Conservation (phyloP, 768 basidiomycete genomes). For the Collybia sp. region DNA sequence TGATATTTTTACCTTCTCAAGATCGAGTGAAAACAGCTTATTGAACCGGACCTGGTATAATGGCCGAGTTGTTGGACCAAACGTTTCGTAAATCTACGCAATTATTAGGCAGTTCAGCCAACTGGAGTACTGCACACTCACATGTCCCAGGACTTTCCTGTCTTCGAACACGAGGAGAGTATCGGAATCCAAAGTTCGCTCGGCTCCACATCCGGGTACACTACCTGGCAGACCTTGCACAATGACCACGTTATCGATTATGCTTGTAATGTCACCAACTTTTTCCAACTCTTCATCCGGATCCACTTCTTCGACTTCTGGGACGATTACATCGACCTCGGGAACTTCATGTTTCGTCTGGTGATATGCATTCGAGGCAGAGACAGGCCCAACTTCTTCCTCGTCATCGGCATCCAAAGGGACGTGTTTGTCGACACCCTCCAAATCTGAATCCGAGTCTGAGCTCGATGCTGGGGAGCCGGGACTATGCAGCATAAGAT, state of each 20-base stretch:
- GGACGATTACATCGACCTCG: conserved; percentile 55
- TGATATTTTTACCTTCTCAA: conserved; percentile 45
- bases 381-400: conserved; percentile 39
- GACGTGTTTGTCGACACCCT: conserved; percentile 12
- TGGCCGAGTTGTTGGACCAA: conserved; percentile 88
- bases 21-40: conserved; percentile 55
- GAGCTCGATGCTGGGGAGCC: conserved; percentile 31
- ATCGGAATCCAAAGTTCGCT: conserved; percentile 78
- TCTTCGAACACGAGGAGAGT: conserved; percentile 90
- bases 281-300: conserved; percentile 63
- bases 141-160: conserved; percentile 85
- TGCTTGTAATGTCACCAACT: conserved; percentile 74
- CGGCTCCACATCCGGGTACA: conserved; percentile 39
- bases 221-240: conserved; percentile 56
- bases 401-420: conserved; percentile 42
- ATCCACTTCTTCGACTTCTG: conserved; percentile 59
- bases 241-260: conserved; percentile 70
- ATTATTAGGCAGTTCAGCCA: conserved; percentile 1
- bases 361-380: conserved; percentile 38
- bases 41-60: conserved; percentile 87
- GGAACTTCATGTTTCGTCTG: conserved; percentile 68
- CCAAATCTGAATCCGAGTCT: conserved; percentile 31
- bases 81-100: conserved; percentile 85
- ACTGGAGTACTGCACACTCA: conserved; percentile 34
- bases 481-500: conserved; percentile 13